Base-by-base conservation (phyloP, 169 alveolate species). In the Plasmodium sp. region DNA sequence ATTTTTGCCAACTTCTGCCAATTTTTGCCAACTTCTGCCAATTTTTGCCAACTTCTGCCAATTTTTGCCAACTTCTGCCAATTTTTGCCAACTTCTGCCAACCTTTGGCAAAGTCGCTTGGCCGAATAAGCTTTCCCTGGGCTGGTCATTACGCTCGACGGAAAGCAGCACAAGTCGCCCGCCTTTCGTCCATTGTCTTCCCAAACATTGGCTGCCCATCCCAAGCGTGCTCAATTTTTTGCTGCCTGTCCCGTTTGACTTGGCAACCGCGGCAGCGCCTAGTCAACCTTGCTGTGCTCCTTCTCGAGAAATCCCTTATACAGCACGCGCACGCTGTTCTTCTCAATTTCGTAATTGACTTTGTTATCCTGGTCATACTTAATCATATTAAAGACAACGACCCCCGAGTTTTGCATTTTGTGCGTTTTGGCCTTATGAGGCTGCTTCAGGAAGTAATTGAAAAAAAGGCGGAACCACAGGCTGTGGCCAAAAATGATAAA, bases 401-500 rank as follows among this genome's bases (percentile, higher is more conserved):
- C 27, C n/a, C 83, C 81, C 9, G 94, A 79, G 75, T 88, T 88
- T 31, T 88, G 39, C 3, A 88, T 58, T 80, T 88, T 88, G 72
- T 77, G 39, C 14, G 94, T 88, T 88, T 88, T 88, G 0, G 90
- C 86, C 27, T 39, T 88, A 73, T 88, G 94, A 10, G 90, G 45
- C 34, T 22, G 14, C 56, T 79, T 88, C n/a, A 88, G 51, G 58
- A 79, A 88, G 71, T 79, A 58, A 41, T 88, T 88, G 72, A 88
- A 88, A 62, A 88, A 88, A 6, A 79, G 12, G 12, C 31, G 71
- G 74, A 88, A 88, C 94, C 94, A 88, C 34, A 79, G 34, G 51
- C 94, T 88, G 72, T 88, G 94, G 4, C 94, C 94, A 88, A 88
- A 88, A 18, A 88, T 54, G 14, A 88, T 88, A 43, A 88, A 88